Evolutionary conservation across 169 alveolate genomes (phyloP).

Genomic region (Perkinsus marinus): DNA sequence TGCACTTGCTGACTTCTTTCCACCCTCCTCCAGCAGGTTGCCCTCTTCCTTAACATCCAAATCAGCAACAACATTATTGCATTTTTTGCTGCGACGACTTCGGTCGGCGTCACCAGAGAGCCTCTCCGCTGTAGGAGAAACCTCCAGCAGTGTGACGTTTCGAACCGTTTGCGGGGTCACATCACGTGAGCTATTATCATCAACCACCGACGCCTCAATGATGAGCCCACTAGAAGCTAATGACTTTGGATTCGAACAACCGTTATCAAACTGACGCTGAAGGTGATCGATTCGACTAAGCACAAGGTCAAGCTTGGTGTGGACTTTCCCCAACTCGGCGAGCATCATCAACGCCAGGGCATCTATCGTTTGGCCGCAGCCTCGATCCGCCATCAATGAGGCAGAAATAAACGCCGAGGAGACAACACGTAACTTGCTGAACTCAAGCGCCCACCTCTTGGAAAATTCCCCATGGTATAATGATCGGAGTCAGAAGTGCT

Average conservation of each 20-base stretch:
- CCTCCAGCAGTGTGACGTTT: no score
- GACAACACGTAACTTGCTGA: no score
- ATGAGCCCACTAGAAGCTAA: not conserved
- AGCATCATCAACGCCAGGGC: not conserved
- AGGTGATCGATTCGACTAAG: not conserved
- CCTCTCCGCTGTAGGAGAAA: no score
- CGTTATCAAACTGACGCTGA: not conserved
- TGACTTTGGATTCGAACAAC: not conserved
- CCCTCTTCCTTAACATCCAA: no score
- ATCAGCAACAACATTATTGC: no score
- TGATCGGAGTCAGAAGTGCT: no score
- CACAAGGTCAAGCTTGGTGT: not conserved
- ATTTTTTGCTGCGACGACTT: no score
- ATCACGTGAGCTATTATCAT: not conserved
- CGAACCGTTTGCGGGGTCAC: not conserved
- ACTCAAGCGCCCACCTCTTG: not conserved
- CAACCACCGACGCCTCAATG: not conserved
- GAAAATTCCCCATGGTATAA: no score
- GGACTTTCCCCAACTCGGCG: not conserved
- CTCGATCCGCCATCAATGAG: not conserved
- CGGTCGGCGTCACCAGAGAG: no score
- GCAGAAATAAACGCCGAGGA: not conserved
- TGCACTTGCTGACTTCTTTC: no score
- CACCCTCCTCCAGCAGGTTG: no score
- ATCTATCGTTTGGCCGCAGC: not conserved